Evolutionary conservation across 2,329 filamentous ascomycete genomes (phyloP).

Genomic region (Talaromyces sp.): DNA sequence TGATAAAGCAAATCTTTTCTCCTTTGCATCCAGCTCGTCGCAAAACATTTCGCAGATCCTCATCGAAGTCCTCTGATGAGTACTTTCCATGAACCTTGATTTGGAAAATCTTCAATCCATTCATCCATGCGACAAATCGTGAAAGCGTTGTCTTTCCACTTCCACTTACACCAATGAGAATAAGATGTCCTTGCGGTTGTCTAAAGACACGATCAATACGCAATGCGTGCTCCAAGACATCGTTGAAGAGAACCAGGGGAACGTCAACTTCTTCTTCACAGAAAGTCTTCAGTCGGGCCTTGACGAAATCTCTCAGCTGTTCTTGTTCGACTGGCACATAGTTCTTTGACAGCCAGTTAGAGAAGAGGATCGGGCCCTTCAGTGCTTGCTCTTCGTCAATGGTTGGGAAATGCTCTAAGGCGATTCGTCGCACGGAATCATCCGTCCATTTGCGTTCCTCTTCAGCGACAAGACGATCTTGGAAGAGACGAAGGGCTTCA

Average conservation of each 20-base stretch:
- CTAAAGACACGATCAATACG: constrained; percentile 98
- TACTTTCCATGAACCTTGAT: constrained; percentile 99
- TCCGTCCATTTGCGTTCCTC: constrained; percentile 95
- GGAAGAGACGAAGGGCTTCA: constrained; percentile 91
- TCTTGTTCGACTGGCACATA: constrained; percentile 96
- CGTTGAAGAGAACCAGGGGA: constrained; percentile 97
- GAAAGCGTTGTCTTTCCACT: constrained; percentile 98
- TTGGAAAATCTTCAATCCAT: constrained; percentile 96
- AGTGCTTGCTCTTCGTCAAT: constrained; percentile 86
- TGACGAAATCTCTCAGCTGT: constrained; percentile 92
- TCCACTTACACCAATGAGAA: constrained; percentile 96
- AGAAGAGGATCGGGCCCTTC: constrained; percentile 91
- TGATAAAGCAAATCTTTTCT: constrained; percentile 99
- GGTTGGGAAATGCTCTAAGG: constrained; percentile 88
- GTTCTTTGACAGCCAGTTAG: constrained; percentile 98
- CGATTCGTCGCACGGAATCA: constrained; percentile 78
- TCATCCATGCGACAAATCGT: constrained; percentile 99
- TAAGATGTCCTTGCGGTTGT: constrained; percentile 95
- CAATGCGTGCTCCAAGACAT: constrained; percentile 94
- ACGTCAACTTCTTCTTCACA: constrained; percentile 99
- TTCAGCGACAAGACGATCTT: constrained; percentile 90
- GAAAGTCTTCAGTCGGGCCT: constrained; percentile 93
- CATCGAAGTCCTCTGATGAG: constrained; percentile 96
- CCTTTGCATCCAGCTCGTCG: constrained; percentile 94
- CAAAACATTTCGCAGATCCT: constrained; percentile 89